Conservation (phyloP, 371 early-diverging fungal species). For the Zychaea mexicana region DNA sequence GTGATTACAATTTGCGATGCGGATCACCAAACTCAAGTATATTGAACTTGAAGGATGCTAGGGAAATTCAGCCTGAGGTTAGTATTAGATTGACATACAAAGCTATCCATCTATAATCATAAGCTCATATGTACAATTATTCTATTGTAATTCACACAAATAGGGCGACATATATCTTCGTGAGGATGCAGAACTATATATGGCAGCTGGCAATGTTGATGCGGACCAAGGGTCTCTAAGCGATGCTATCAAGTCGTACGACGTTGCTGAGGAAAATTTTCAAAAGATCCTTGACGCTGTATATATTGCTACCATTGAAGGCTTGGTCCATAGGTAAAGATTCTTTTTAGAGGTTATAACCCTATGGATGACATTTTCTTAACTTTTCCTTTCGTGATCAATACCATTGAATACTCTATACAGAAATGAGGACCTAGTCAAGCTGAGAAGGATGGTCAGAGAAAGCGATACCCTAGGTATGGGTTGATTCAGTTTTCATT, state of each 20-base stretch:
- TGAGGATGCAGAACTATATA: constrained; percentile 29
- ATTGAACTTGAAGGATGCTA: constrained; percentile 27
- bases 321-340: constrained; percentile 35
- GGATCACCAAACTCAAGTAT: constrained; percentile 48
- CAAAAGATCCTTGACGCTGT: constrained; percentile 44
- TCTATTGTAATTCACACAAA: too few species aligned
- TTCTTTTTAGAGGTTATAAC: too few species aligned
- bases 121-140: too few species aligned
- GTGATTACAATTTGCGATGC: constrained; percentile 57
- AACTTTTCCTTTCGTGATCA: too few species aligned
- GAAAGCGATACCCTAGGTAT: neutral
- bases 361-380: too few species aligned
- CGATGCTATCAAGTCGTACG: constrained; percentile 46
- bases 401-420: too few species aligned
- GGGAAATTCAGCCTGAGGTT: constrained; percentile 19
- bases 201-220: constrained; percentile 49
- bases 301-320: constrained; percentile 52
- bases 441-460: neutral
- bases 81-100: too few species aligned
- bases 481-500: neutral
- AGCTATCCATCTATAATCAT: too few species aligned
- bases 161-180: constrained; percentile 21
- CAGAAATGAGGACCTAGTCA: neutral
- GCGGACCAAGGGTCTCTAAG: constrained; percentile 34
- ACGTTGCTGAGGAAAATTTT: constrained; percentile 44